Evolutionary conservation across 768 basidiomycete species (phyloP).

Genomic region (Calocybe indica): DNA sequence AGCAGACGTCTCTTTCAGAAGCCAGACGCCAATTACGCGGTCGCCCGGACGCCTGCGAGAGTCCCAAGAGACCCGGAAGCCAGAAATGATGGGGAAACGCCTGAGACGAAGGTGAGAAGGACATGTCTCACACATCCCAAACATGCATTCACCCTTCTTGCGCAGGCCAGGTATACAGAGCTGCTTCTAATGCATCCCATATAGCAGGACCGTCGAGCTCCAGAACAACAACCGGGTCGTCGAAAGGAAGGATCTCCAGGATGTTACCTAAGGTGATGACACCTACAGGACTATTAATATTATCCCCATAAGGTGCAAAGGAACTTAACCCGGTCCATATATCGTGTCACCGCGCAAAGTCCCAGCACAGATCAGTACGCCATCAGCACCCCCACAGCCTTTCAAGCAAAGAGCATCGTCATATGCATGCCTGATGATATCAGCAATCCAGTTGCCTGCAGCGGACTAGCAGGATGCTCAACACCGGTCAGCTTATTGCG

Average conservation of each 20-base stretch:
- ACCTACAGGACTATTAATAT: constrained; percentile 33
- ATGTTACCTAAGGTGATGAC: constrained; percentile 80
- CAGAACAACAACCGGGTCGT: constrained; percentile 77
- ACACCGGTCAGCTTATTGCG: neutral
- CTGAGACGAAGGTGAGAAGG: constrained; percentile 27
- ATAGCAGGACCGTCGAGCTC: constrained; percentile 74
- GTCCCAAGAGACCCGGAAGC: constrained; percentile 84
- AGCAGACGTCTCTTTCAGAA: constrained; percentile 37
- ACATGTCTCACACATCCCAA: neutral
- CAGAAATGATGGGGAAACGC: constrained; percentile 85
- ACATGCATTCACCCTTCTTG: constrained; percentile 72
- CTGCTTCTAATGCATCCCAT: constrained; percentile 75
- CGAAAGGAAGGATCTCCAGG: constrained; percentile 84
- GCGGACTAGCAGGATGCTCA: constrained; percentile 43
- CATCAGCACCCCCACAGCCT: constrained; percentile 65
- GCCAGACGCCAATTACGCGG: constrained; percentile 70
- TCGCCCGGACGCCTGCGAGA: constrained; percentile 64
- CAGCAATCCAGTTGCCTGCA: constrained; percentile 79
- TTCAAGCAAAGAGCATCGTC: constrained; percentile 60
- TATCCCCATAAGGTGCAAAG: neutral
- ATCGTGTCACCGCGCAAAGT: constrained; percentile 81
- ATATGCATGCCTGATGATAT: constrained; percentile 78
- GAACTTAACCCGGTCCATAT: constrained; percentile 66
- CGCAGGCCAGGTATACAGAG: constrained; percentile 75
- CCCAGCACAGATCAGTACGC: constrained; percentile 77